phyloP scores from a whole-genome alignment of 208 protist genomes.

The Phytomonas sp. region DNA sequence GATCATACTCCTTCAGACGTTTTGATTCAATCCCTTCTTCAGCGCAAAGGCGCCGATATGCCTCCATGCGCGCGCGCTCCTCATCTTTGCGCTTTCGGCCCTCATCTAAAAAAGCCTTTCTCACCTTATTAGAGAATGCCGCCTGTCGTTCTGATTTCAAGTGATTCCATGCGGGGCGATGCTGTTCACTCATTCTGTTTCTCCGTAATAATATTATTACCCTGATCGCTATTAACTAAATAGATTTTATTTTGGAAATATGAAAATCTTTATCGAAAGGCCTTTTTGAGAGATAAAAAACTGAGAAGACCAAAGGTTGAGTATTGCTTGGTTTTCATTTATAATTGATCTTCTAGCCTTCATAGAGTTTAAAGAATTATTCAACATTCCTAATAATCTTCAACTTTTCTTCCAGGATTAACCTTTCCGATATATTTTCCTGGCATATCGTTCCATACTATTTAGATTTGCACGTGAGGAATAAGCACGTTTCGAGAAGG shows the following conservation, averaged over 20 bases:
- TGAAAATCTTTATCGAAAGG: neutral
- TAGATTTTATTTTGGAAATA: neutral
- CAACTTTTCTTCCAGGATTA: neutral
- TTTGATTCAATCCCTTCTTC: slow-evolving; percentile 75
- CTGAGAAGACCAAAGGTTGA: neutral
- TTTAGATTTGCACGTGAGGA: neutral
- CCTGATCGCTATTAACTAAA: neutral
- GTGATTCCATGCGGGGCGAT: slow-evolving; percentile 41
- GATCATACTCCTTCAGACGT: slow-evolving; percentile 80
- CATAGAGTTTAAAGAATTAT: neutral
- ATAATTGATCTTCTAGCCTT: neutral
- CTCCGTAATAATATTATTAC: neutral
- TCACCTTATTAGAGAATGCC: slow-evolving; percentile 59
- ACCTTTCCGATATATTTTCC: neutral
- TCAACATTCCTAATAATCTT: neutral
- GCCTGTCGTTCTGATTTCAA: slow-evolving; percentile 72
- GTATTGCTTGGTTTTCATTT: neutral
- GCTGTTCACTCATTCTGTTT: slow-evolving; percentile 13
- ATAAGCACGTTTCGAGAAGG: neutral
- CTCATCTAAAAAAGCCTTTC: slow-evolving; percentile 43
- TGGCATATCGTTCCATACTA: neutral
- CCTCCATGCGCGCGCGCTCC: slow-evolving; percentile 80
- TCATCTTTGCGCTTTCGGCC: slow-evolving; percentile 66
- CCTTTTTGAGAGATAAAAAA: slow-evolving; percentile 2
- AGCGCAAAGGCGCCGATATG: slow-evolving; percentile 76